These are phyloP conservation scores for Lasiodiplodia sp. DNA, from an alignment of 2,329 filamentous ascomycete species.

Conservation along the genomic window DNA sequence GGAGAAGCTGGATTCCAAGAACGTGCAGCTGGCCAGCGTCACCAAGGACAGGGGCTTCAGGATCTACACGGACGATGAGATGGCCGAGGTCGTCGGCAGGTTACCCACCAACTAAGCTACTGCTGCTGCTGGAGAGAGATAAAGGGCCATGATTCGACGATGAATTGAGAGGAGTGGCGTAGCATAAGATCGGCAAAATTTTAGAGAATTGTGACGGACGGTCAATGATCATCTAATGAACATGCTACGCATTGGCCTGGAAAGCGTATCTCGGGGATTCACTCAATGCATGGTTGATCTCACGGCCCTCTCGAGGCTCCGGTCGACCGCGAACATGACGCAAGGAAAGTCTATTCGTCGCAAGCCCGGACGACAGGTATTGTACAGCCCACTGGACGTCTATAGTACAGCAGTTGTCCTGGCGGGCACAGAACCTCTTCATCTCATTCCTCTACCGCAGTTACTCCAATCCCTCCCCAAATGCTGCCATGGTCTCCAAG, in stretches of 20 bases:
- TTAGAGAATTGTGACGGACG: conserved; percentile 10
- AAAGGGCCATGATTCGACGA: conserved; percentile 2
- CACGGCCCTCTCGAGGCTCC: too few species aligned
- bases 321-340: neutral
- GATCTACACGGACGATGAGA: conserved; percentile 98
- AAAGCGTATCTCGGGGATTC: neutral
- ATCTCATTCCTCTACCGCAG: conserved; percentile 2
- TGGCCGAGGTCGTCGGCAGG: conserved; percentile 89
- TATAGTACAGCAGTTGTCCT: conserved; percentile 14
- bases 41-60: conserved; percentile 98
- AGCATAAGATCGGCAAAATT: conserved; percentile 31
- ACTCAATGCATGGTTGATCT: too few species aligned
- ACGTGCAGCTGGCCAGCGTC: conserved; percentile 96
- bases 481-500: neutral
- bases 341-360: conserved; percentile 28
- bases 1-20: conserved; percentile 98
- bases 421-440: conserved; percentile 18
- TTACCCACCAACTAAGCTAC: conserved; percentile 60
- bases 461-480: neutral
- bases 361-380: conserved; percentile 7
- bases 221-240: conserved; percentile 16
- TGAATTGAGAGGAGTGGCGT: conserved; percentile 1
- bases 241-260: neutral
- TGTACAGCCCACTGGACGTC: conserved; percentile 24
- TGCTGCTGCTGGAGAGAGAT: neutral